Base-by-base conservation (phyloP, 2,329 filamentous ascomycete genomes). In the Colletotrichum sp. region DNA sequence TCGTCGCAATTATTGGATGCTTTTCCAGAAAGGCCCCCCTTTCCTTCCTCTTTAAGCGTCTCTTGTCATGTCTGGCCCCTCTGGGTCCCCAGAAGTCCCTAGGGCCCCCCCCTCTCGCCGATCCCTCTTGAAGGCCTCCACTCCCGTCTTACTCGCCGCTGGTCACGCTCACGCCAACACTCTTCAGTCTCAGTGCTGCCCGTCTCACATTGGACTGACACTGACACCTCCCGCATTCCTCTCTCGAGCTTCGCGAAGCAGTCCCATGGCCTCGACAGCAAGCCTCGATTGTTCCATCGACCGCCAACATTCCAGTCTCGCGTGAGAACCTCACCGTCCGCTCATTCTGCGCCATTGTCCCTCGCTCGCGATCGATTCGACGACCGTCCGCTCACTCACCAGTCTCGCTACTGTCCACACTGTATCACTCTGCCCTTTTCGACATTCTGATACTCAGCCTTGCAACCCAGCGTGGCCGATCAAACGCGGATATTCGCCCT, bases 41-140 rank as follows among this genome's bases (percentile, higher is more conserved):
- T 70, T 70, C 57, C 68, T 68, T 66, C 60, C 36, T 28, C 32
- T 55, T 60, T 63, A 21, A 30, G 34, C 60, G 63, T 49, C 34
- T 69, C 34, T 62, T 34, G 63, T 63, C 63, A 28, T n/a, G 67
- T 64, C 72, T 30, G 71, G 72, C 18, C 52, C 24, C 32, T 71
- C 39, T 52, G 57, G 44, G 44, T 21, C 44, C 44, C n/a, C 44
- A 52, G 44, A 52, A 52, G 44, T 52, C 57, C 59, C 44, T 59
- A 24, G 15, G 26, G n/a, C 24, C 34, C 36, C 62, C 62, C 62
- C 36, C 57, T 52, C 74, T 64, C 15, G 65, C 64, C 36, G 74
- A 74, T 76, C 74, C 59, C 74, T 76, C 74, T 74, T 76, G 26
- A 76, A 74, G 70, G 52, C 72, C 69, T 75, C 72, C 72, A 72